A percentile compares a stretch with the other conserved stretches of the same genome.
phyloP scores from a whole-genome alignment of 257 asterid species.

The Solanum paucissectum region DNA sequence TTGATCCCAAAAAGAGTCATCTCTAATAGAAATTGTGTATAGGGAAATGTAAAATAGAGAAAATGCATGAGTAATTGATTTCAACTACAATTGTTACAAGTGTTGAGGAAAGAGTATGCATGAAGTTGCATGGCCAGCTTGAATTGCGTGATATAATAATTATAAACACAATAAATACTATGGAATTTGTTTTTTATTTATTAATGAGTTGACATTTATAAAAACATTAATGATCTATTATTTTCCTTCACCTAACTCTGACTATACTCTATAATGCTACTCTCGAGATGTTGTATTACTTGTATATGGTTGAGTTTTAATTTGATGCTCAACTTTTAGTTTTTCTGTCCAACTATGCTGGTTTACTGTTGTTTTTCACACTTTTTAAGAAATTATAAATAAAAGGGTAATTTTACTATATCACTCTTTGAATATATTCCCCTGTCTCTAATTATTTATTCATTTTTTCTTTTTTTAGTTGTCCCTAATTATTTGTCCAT shows the following conservation, averaged over 20 bases:
- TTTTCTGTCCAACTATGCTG: no score
- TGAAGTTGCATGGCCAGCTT: constrained; percentile 18
- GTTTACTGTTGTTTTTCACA: no score
- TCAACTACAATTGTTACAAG: neutral
- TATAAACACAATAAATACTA: neutral
- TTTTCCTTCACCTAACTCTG: constrained; percentile 30
- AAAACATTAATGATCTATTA: constrained; percentile 13
- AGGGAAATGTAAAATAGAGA: neutral
- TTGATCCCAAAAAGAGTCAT: neutral
- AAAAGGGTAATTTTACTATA: no score
- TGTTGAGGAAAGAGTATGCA: neutral
- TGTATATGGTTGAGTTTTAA: neutral
- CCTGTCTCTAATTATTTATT: no score
- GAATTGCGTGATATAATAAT: constrained; percentile 6
- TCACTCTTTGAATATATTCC: no score
- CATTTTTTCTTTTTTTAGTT: no score
- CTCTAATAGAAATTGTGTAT: neutral
- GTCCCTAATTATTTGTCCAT: no score
- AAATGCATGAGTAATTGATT: neutral
- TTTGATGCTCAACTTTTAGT: no score
- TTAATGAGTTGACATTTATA: constrained; percentile 14
- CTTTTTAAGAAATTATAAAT: no score
- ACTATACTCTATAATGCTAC: neutral
- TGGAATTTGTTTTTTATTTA: neutral
- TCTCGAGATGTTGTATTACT: neutral